Conservation (phyloP, 495 filamentous ascomycete genomes). For the Aspergillus bertholletiae region DNA sequence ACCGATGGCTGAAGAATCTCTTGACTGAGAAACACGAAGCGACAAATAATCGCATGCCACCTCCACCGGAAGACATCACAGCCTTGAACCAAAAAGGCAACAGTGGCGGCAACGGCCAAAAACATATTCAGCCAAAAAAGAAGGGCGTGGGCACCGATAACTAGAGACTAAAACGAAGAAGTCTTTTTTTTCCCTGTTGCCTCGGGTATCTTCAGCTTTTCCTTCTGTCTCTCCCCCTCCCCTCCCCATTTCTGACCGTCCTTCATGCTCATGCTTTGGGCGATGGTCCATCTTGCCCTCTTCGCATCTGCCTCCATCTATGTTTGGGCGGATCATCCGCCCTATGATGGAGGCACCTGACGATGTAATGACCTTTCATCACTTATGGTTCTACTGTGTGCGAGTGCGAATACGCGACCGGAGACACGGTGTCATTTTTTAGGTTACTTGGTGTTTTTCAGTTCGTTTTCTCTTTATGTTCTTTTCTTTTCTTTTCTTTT, state of each 20-base stretch:
- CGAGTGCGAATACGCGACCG: conserved; percentile 18
- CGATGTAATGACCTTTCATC: conserved; percentile 24
- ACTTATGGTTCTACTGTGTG: conserved; percentile 6
- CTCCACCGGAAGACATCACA: conserved; percentile 27
- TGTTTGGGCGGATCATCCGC: conserved; percentile 1
- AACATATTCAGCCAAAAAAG: conserved; percentile 48
- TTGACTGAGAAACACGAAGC: conserved; percentile 83
- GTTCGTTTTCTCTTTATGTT: not conserved
- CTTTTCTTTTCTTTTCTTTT: not conserved
- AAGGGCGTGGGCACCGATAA: conserved; percentile 45
- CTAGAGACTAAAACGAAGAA: conserved; percentile 25
- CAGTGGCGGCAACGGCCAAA: conserved; percentile 31
- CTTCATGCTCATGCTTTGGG: not conserved
- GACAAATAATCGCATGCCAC: conserved; percentile 22
- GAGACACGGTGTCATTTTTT: not conserved
- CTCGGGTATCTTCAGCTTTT: not conserved
- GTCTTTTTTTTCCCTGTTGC: conserved; percentile 15
- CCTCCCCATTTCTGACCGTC: not conserved
- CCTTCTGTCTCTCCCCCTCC: not conserved
- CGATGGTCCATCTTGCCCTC: not conserved
- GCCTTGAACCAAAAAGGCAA: conserved; percentile 21
- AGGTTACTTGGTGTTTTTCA: not conserved
- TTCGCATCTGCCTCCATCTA: not conserved
- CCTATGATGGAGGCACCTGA: conserved; percentile 17
- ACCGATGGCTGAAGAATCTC: conserved; percentile 92